A percentile compares a stretch with the other conserved stretches of the same genome.
Conservation (phyloP, 768 basidiomycete species). For the Hygrophoropsis aurantiaca region DNA sequence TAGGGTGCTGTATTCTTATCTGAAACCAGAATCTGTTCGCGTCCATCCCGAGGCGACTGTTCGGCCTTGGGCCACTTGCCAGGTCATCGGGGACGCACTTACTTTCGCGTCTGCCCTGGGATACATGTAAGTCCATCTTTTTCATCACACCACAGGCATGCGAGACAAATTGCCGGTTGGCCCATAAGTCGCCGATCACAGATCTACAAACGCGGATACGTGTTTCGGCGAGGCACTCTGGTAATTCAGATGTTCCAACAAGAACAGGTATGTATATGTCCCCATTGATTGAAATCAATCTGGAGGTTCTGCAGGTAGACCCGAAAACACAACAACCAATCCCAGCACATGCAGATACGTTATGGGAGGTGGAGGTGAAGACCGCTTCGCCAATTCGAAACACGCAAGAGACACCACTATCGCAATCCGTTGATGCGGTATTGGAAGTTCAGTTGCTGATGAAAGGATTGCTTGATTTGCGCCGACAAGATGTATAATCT, state of each 20-base stretch:
- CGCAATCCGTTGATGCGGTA: slow-evolving; percentile 67
- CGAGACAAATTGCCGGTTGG: background rate
- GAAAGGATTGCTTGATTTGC: slow-evolving; percentile 80
- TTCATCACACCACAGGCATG: background rate
- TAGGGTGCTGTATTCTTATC: slow-evolving; percentile 77
- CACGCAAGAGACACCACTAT: slow-evolving; percentile 75
- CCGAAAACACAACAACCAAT: slow-evolving; percentile 72
- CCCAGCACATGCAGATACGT: slow-evolving; percentile 74
- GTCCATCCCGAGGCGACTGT: slow-evolving; percentile 87
- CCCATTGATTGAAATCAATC: background rate
- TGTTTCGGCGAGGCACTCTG: slow-evolving; percentile 68
- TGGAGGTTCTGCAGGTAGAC: slow-evolving; percentile 53
- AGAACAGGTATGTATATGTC: slow-evolving; percentile 56
- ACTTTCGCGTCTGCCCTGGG: slow-evolving; percentile 81
- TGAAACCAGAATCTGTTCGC: slow-evolving; percentile 82
- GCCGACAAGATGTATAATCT: slow-evolving; percentile 64
- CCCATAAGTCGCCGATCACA: slow-evolving; percentile 60
- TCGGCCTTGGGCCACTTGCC: slow-evolving; percentile 78
- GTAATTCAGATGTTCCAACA: slow-evolving; percentile 85
- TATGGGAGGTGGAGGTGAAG: slow-evolving; percentile 89
- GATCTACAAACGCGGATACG: slow-evolving; percentile 79
- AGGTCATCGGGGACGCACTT: slow-evolving; percentile 76
- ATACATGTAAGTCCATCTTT: slow-evolving; percentile 52
- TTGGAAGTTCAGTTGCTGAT: slow-evolving; percentile 80
- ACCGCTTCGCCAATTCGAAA: slow-evolving; percentile 78